Percentiles rank a stretch among this genome's conserved stretches.
These are phyloP conservation scores for Phytophthora tentaculata DNA, from an alignment of 352 stramenopile species.

Conservation along the genomic window DNA sequence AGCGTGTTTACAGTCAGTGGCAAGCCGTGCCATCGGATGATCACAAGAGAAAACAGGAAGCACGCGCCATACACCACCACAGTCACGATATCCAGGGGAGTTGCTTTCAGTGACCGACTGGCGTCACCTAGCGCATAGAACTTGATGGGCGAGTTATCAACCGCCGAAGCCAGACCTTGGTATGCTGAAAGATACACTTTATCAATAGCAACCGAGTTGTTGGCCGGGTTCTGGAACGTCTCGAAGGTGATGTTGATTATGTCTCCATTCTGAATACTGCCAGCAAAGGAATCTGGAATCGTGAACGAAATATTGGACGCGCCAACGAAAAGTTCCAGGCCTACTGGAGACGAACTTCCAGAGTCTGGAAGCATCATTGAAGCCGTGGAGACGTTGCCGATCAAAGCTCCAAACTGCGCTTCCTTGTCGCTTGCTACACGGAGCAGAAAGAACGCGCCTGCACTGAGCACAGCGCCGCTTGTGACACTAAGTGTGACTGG, in stretches of 20 bases:
- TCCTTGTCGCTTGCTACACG: constrained; percentile 69
- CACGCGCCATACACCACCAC: constrained; percentile 76
- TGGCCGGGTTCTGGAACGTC: constrained; percentile 69
- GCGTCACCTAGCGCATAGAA: constrained; percentile 57
- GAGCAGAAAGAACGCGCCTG: constrained; percentile 69
- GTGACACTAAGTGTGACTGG: constrained; percentile 61
- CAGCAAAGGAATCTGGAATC: constrained; percentile 63
- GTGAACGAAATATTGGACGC: constrained; percentile 75
- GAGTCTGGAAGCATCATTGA: constrained; percentile 46
- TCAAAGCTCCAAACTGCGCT: constrained; percentile 58
- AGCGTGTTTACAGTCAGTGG: constrained; percentile 82
- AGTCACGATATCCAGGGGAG: constrained; percentile 71
- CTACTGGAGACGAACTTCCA: constrained; percentile 28
- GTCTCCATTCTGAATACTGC: constrained; percentile 81
- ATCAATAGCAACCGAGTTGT: constrained; percentile 64
- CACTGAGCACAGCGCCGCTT: constrained; percentile 65
- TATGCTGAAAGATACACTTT: constrained; percentile 79
- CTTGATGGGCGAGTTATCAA: constrained; percentile 63
- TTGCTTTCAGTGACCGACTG: constrained; percentile 58
- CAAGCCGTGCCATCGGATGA: constrained; percentile 86
- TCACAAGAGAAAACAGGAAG: constrained; percentile 84
- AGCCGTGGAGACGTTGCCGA: constrained; percentile 56
- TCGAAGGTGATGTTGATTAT: constrained; percentile 65
- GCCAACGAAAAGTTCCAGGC: constrained; percentile 57
- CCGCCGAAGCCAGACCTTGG: constrained; percentile 54